Evolutionary conservation across 805 yeast genomes (phyloP), one percentile per base, ranked within the genome.

Genomic region (Saccharomycopsis amapae): DNA sequence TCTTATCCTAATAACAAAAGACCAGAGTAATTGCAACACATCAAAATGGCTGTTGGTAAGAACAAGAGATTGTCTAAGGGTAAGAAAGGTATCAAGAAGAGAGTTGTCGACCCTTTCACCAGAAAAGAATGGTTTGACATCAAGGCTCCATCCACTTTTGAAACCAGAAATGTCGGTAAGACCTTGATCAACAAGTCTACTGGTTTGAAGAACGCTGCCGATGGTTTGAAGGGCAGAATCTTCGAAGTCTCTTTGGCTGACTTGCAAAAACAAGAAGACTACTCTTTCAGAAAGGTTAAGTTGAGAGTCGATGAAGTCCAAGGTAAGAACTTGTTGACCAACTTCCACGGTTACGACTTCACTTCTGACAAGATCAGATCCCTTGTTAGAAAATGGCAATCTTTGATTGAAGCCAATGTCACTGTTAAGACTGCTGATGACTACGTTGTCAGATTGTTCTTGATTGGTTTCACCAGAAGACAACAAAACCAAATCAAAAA

Each of bases 321-420:
- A 78, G 97, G 97, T 76, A 86, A 87, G 78, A 88, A 89, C 83
- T 79, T 89, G 67, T 79, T 89, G 71, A 89, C 97, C 79, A 90
- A 90, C 94, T 90, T 89, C 94, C 97, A 89, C 80, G 97, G 97
- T 66, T 73, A 90, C 73, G 95, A 88, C 78, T 89, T 90, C 83
- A 89, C 97, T 66, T 78, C 95, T 58, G 97, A 89, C 78, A 90
- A 90, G 79, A 78, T 90, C 69, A 86, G 95, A 78, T 89, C 97
- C 50, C 79, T 90, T 71, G 97, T 89, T 57, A 87, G 97, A 82
- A 89, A 90, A 75, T 90, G 97, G 97, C 97, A 89, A 79, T 81
- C 96, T 58, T 78, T 90, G 72, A 94, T 89, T 62, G 97, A 89
- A 79, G 94, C 95, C 66, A 86, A 87, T 71, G 97, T 89, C 63